Conservation (phyloP, 2,329 filamentous ascomycete genomes). For the Penicillium sclerotigenum region DNA sequence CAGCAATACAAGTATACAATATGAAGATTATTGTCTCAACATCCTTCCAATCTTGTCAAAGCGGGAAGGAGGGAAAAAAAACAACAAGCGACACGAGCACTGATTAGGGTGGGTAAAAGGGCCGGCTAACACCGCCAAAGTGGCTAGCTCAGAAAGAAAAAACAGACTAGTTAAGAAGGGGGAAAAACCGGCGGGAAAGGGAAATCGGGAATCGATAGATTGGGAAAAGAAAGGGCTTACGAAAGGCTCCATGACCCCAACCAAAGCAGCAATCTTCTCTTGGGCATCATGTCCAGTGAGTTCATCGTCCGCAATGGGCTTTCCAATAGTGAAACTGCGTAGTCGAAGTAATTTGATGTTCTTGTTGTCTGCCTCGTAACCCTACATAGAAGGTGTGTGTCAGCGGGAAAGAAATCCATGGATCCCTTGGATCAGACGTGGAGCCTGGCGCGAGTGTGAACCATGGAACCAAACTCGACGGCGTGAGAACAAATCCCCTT, state of each 20-base stretch:
- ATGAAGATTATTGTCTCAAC: background rate
- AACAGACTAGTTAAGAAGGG: conserved; percentile 22
- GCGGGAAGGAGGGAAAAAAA: background rate
- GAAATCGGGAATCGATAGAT: conserved; percentile 16
- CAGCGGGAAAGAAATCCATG: background rate
- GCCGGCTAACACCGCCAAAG: conserved; percentile 13
- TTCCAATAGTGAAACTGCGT: conserved; percentile 71
- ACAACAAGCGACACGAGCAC: background rate
- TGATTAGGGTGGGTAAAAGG: conserved; percentile 19
- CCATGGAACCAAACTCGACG: conserved; percentile 41
- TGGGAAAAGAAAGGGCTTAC: conserved; percentile 55
- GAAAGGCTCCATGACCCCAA: conserved; percentile 71
- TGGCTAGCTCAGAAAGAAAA: conserved; percentile 25
- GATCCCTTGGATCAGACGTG: conserved; percentile 12
- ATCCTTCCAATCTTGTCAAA: background rate
- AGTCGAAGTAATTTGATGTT: conserved; percentile 80
- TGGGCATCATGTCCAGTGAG: conserved; percentile 62
- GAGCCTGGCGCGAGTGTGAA: conserved; percentile 29
- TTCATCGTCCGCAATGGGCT: conserved; percentile 63
- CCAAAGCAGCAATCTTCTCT: conserved; percentile 61
- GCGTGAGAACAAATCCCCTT: conserved; percentile 11
- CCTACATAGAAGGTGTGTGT: conserved; percentile 48
- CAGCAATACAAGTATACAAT: conserved; percentile 4
- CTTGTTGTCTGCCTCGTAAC: conserved; percentile 68
- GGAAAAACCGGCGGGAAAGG: conserved; percentile 20